These are phyloP conservation scores for Fusarium robinianum DNA, from an alignment of 2,329 filamentous ascomycete species.

Conservation along the genomic window DNA sequence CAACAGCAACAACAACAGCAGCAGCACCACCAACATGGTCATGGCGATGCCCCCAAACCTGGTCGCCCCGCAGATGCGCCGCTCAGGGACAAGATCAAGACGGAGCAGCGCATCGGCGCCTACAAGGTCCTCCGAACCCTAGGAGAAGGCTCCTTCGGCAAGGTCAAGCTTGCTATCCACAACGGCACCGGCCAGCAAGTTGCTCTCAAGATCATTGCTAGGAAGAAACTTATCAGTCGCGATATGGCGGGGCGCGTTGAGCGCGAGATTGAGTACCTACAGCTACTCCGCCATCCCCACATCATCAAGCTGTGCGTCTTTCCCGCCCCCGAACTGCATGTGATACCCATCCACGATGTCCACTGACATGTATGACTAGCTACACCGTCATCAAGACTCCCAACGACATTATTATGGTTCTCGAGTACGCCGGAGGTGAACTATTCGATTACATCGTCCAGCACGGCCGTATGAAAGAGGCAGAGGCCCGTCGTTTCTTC, in stretches of 20 bases:
- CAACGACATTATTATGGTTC: conserved; percentile 97
- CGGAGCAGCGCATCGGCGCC: conserved; percentile 84
- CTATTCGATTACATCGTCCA: conserved; percentile 98
- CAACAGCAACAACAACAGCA: conserved; percentile 39
- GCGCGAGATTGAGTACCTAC: conserved; percentile 96
- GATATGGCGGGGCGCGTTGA: conserved; percentile 99
- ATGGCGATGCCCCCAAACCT: conserved; percentile 33
- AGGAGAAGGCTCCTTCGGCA: conserved; percentile 96
- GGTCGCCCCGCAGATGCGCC: conserved; percentile 41
- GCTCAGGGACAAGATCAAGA: conserved; percentile 57
- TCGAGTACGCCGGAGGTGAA: conserved; percentile 96
- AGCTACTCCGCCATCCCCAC: conserved; percentile 92
- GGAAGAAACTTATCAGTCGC: conserved; percentile 92
- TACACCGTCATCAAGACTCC: conserved; percentile 97
- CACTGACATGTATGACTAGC: conserved; percentile 48
- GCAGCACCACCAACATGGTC: conserved; percentile 32
- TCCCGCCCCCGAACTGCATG: neutral
- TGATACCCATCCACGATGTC: neutral
- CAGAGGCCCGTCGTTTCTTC: conserved; percentile 95
- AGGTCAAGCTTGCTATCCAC: conserved; percentile 96
- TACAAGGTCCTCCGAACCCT: conserved; percentile 90
- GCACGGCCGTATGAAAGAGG: conserved; percentile 87
- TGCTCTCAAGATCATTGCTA: conserved; percentile 94
- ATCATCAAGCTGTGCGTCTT: conserved; percentile 90
- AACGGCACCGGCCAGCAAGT: conserved; percentile 92